Conservation (phyloP, 2,329 filamentous ascomycete genomes). For the Colletotrichum limetticola region DNA sequence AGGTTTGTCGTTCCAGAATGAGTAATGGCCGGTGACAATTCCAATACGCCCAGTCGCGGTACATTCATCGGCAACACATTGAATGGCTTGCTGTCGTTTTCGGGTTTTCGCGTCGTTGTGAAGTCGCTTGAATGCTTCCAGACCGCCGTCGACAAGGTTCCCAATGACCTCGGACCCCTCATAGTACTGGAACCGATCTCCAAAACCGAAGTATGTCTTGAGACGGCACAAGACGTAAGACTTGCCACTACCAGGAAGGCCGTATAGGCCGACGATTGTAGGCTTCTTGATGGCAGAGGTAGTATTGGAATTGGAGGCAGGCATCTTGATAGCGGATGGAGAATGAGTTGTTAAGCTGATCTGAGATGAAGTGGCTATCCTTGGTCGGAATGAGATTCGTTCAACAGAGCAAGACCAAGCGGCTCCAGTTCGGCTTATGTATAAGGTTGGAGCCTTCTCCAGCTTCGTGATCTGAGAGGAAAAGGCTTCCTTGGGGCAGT, state of each 20-base stretch:
- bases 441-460: background rate
- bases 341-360: background rate
- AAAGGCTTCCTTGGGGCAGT: background rate
- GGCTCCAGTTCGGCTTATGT: background rate
- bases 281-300: slow-evolving; percentile 40
- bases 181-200: slow-evolving; percentile 54
- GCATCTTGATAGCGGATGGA: background rate
- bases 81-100: slow-evolving; percentile 58
- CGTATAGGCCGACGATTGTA: slow-evolving; percentile 63
- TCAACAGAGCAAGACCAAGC: background rate
- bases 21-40: slow-evolving; percentile 66
- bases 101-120: slow-evolving; percentile 46
- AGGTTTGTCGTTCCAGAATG: slow-evolving; percentile 59
- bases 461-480: background rate
- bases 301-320: background rate
- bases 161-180: slow-evolving; percentile 64
- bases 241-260: slow-evolving; percentile 65
- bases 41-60: slow-evolving; percentile 45
- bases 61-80: slow-evolving; percentile 52
- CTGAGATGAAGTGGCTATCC: background rate
- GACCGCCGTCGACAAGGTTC: slow-evolving; percentile 54
- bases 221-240: slow-evolving; percentile 55
- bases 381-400: background rate
- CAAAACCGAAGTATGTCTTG: slow-evolving; percentile 43
- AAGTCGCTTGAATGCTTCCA: slow-evolving; percentile 57